Conservation (phyloP, 2,329 filamentous ascomycete species). For the Hansfordia pulvinata region DNA sequence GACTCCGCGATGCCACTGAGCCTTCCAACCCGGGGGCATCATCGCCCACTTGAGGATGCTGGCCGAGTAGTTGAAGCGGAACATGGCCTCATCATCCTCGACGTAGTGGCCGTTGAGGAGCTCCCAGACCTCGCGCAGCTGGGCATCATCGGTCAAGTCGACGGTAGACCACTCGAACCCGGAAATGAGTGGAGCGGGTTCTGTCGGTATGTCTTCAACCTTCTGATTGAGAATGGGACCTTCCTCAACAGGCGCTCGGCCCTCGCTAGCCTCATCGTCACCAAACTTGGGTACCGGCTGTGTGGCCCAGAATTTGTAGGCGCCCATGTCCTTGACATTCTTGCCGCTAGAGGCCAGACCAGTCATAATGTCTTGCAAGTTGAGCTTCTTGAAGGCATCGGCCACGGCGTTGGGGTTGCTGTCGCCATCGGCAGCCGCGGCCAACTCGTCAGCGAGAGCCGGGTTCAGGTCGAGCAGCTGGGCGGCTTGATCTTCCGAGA, state of each 20-base stretch:
- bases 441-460: constrained; percentile 50
- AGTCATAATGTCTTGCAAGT: constrained; percentile 59
- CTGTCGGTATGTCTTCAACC: constrained; percentile 64
- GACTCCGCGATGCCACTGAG: constrained; percentile 90
- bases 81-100: constrained; percentile 93
- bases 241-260: constrained; percentile 50
- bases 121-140: constrained; percentile 83
- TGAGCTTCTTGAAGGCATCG: constrained; percentile 46
- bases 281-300: constrained; percentile 86
- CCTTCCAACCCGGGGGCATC: constrained; percentile 86
- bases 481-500: constrained; percentile 42
- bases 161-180: constrained; percentile 93
- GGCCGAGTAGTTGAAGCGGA: constrained; percentile 90
- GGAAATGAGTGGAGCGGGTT: constrained; percentile 59
- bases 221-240: constrained; percentile 75
- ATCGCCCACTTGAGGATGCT: constrained; percentile 89
- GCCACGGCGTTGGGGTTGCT: constrained; percentile 21
- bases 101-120: constrained; percentile 90
- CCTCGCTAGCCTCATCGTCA: constrained; percentile 34
- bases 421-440: constrained; percentile 20
- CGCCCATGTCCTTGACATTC: constrained; percentile 91
- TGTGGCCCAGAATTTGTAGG: constrained; percentile 97
- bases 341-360: constrained; percentile 66
- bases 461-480: constrained; percentile 62
- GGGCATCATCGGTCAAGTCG: constrained; percentile 64